phyloP scores from a whole-genome alignment of 2,329 filamentous ascomycete genomes.

The Onygena corvina region DNA sequence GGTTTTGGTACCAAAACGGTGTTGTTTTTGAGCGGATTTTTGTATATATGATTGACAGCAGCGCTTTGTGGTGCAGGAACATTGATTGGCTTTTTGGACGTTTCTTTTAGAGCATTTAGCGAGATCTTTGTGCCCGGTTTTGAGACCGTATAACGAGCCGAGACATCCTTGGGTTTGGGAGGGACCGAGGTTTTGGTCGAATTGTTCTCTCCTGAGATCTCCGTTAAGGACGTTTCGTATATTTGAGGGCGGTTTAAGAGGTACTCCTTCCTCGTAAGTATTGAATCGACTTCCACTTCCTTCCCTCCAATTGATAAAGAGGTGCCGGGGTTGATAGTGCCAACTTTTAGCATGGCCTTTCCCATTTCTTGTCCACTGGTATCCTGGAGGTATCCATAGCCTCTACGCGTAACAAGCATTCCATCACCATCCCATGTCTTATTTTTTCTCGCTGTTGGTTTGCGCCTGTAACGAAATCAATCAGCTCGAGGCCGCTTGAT shows the following conservation, averaged over 20 bases:
- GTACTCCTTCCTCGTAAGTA: slow-evolving; percentile 50
- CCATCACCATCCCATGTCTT: slow-evolving; percentile 69
- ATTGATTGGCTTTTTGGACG: slow-evolving; percentile 32
- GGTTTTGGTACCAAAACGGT: slow-evolving; percentile 38
- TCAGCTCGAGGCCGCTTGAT: slow-evolving; percentile 3
- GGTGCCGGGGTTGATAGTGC: slow-evolving; percentile 48
- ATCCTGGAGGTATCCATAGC: slow-evolving; percentile 50
- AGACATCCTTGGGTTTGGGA: background rate
- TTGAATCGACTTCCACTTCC: slow-evolving; percentile 55
- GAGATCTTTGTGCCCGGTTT: slow-evolving; percentile 8
- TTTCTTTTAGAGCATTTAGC: slow-evolving; percentile 16
- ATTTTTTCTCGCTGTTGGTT: slow-evolving; percentile 59
- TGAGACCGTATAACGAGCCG: background rate
- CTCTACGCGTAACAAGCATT: slow-evolving; percentile 45
- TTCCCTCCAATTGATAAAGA: slow-evolving; percentile 52
- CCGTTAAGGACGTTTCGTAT: slow-evolving; percentile 12
- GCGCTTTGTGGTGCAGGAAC: slow-evolving; percentile 27
- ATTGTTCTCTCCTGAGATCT: background rate
- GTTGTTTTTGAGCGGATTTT: slow-evolving; percentile 47
- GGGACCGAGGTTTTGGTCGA: no score
- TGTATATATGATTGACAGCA: slow-evolving; percentile 43
- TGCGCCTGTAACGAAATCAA: slow-evolving; percentile 41
- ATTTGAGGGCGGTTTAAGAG: slow-evolving; percentile 26
- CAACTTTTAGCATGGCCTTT: slow-evolving; percentile 40
- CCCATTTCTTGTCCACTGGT: slow-evolving; percentile 53